Percentiles rank a stretch among this genome's conserved stretches.
These are phyloP conservation scores for Clarireedia sp. DNA, from an alignment of 2,329 filamentous ascomycete genomes.

Conservation along the genomic window DNA sequence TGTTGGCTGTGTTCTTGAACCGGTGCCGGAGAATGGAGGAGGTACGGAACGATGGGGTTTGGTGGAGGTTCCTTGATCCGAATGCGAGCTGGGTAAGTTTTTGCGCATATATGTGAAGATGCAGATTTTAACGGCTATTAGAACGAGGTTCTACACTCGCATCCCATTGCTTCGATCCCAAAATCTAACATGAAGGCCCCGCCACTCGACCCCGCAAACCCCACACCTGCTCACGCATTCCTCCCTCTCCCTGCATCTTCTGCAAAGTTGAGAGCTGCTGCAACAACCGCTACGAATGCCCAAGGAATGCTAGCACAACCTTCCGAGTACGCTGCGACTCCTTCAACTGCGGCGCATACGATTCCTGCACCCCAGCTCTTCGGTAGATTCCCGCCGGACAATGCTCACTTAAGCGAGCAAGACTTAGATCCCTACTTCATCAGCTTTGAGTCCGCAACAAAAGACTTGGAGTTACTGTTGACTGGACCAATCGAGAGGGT, in stretches of 20 bases:
- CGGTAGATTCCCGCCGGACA: constrained; percentile 74
- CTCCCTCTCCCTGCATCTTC: constrained; percentile 79
- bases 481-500: constrained; percentile 96
- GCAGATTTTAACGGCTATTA: constrained; percentile 33
- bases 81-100: constrained; percentile 92
- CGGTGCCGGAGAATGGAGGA: constrained; percentile 88
- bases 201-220: constrained; percentile 91
- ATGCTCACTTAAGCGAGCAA: constrained; percentile 70
- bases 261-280: constrained; percentile 63
- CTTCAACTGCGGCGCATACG: constrained; percentile 48
- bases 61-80: constrained; percentile 95
- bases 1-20: constrained; percentile 93
- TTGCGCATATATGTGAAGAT: neutral
- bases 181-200: constrained; percentile 93
- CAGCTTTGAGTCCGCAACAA: constrained; percentile 83
- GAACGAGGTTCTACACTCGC: constrained; percentile 91
- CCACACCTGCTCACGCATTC: constrained; percentile 75
- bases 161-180: constrained; percentile 82
- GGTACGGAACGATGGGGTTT: constrained; percentile 85
- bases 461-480: constrained; percentile 80
- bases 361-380: constrained; percentile 56
- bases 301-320: constrained; percentile 49
- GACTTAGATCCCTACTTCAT: constrained; percentile 96
- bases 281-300: constrained; percentile 34
- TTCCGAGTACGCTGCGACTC: constrained; percentile 38